phyloP scores from a whole-genome alignment of 2,329 filamentous ascomycete species.

The Fusarium foetens region DNA sequence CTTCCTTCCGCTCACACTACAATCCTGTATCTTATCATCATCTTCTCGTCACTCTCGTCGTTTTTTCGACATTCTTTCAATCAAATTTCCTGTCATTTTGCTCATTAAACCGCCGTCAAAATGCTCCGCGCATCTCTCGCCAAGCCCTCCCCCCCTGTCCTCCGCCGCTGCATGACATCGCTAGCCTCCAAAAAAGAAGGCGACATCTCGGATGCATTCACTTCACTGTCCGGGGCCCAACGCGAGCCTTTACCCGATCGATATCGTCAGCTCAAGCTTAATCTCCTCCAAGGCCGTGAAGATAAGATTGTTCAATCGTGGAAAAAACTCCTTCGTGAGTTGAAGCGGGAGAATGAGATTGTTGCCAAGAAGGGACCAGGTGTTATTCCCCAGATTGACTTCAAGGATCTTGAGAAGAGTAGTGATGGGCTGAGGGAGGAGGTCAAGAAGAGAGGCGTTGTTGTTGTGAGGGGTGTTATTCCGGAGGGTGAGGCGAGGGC shows the following conservation, averaged over 20 bases:
- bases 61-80: accelerated
- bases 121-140: conserved; percentile 40
- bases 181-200: conserved; percentile 61
- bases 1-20: not conserved
- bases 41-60: not conserved
- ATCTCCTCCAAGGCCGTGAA: conserved; percentile 62
- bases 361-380: conserved; percentile 57
- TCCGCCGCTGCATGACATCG: conserved; percentile 34
- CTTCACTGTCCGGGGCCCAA: conserved; percentile 63
- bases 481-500: conserved; percentile 69
- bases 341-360: conserved; percentile 59
- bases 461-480: conserved; percentile 73
- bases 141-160: conserved; percentile 12
- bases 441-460: conserved; percentile 69
- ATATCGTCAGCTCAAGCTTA: conserved; percentile 66
- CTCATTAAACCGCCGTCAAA: not conserved
- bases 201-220: conserved; percentile 71
- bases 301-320: conserved; percentile 59
- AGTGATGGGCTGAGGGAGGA: conserved; percentile 55
- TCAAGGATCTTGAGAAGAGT: conserved; percentile 54
- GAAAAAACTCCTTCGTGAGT: conserved; percentile 57
- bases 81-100: not conserved
- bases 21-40: not conserved
- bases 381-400: conserved; percentile 65
- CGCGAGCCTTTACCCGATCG: conserved; percentile 61